Evolutionary conservation across 768 basidiomycete genomes (phyloP), one percentile per base, ranked within the genome.

Genomic region (Panaeolus papilionaceus): DNA sequence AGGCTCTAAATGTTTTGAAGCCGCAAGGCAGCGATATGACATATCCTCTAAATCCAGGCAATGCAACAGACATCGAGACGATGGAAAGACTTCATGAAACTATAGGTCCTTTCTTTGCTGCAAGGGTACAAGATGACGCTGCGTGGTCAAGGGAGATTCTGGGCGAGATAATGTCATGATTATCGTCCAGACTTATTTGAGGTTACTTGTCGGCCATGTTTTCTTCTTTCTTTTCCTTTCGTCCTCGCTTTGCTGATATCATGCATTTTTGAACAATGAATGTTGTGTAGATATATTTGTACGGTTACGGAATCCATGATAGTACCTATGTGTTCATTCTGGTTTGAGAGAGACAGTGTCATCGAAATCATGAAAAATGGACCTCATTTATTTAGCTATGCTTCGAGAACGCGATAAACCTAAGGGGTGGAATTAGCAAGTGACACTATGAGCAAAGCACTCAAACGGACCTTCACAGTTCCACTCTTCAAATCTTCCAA

Each of bases 401-500:
- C 78, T 71, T 82, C 82, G 70, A 84, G 70, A 64, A 82, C 80
- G 20, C 83, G 81, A 72, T 79, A 82, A 37, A 82, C 76, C 83
- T 83, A 45, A 44, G 37, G 61, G 38, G 64, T 69, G 33, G 14
- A 0, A 4, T 37, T 37, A 66, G 61, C 33, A 37, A 38, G 39
- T 45, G 14, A 49, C 58, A 38, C 26, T 12, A 33, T 2, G 64
- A 6, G n/a, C 20, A 28, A 23, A 12, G 1, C 40, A 64, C 18
- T 61, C 23, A 71, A 39, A 66, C 75, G 67, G 67, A 94, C 94
- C 87, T 93, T 92, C 49, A 95, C 86, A 28, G 82, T 79, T 11
- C 95, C 95, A 73, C 89, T 92, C 81, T 96, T 96, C 72, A 96
- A 75, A 81, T 96, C 95, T 47, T 96, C 94, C 76, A 95, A 79